Evolutionary conservation across 2,329 filamentous ascomycete genomes (phyloP).

Genomic region (Ustulina deusta): DNA sequence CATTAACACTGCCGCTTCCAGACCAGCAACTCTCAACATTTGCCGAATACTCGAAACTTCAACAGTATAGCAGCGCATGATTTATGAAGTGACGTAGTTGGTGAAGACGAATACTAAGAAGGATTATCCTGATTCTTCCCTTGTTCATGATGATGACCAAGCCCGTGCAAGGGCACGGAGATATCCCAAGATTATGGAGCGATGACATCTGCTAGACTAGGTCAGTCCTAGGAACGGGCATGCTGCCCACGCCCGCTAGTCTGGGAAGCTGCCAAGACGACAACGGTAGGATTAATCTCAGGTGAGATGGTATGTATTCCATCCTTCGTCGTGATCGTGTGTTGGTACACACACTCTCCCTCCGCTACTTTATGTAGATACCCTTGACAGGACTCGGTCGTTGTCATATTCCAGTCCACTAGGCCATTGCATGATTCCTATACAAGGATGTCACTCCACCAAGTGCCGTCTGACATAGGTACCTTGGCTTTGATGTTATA

Average conservation of each 20-base stretch:
- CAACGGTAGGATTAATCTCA: not conserved
- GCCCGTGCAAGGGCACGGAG: not conserved
- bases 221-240: not conserved
- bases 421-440: slow-evolving; percentile 8
- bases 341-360: not conserved
- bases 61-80: not conserved
- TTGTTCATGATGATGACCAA: not conserved
- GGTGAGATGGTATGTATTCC: slow-evolving; percentile 4
- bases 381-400: slow-evolving; percentile 12
- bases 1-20: not conserved
- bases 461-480: not conserved
- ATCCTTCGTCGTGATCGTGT: slow-evolving; percentile 6
- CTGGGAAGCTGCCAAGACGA: not conserved
- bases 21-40: not conserved
- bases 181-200: not conserved
- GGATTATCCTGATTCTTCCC: slow-evolving; percentile 9
- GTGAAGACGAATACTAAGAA: not conserved
- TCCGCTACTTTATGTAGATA: slow-evolving; percentile 10
- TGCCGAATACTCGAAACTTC: not conserved
- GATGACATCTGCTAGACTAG: not conserved
- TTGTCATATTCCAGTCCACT: not conserved
- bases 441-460: slow-evolving; percentile 23
- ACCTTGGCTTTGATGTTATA: not conserved
- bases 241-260: not conserved
- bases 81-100: not conserved